Evolutionary conservation across 225 moss, liverwort and hornwort genomes (phyloP).

Genomic region (Lunularia cruciata): DNA sequence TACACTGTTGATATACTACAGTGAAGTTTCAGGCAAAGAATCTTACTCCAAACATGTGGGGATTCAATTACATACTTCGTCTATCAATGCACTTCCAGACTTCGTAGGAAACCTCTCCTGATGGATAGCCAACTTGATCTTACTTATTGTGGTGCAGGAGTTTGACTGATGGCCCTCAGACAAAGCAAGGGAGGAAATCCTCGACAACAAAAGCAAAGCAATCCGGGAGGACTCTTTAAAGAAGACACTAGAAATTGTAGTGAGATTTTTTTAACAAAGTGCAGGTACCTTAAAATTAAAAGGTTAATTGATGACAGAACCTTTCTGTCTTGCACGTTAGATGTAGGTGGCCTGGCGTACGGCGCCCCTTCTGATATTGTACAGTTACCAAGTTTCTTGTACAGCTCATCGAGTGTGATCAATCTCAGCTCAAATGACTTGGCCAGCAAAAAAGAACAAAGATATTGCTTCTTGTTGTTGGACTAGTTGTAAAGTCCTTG

Average conservation of each 20-base stretch:
- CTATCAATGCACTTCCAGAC: not conserved
- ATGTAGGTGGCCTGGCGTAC: constrained; percentile 1
- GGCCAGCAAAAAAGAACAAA: not conserved
- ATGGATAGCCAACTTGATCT: not conserved
- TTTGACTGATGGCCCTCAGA: not conserved
- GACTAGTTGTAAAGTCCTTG: not conserved
- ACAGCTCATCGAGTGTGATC: not conserved
- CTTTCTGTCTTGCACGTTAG: not conserved
- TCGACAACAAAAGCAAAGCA: not conserved
- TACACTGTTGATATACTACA: too few species aligned
- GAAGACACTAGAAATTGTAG: not conserved
- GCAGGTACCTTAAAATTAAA: not conserved
- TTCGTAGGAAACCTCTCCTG: not conserved
- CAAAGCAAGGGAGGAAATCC: not conserved
- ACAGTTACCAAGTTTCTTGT: not conserved
- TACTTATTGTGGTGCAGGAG: not conserved
- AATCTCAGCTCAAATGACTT: not conserved
- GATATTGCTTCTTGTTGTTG: not conserved
- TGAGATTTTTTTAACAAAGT: not conserved
- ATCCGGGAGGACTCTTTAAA: not conserved
- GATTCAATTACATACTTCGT: too few species aligned
- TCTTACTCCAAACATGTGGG: too few species aligned
- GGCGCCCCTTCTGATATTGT: not conserved
- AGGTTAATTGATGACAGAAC: not conserved
- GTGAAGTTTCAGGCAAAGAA: too few species aligned